Percentiles rank a stretch among this genome's conserved stretches.
These are phyloP conservation scores for Rhynchospora pubera DNA, from an alignment of 176 grass and related monocot species.

Conservation along the genomic window DNA sequence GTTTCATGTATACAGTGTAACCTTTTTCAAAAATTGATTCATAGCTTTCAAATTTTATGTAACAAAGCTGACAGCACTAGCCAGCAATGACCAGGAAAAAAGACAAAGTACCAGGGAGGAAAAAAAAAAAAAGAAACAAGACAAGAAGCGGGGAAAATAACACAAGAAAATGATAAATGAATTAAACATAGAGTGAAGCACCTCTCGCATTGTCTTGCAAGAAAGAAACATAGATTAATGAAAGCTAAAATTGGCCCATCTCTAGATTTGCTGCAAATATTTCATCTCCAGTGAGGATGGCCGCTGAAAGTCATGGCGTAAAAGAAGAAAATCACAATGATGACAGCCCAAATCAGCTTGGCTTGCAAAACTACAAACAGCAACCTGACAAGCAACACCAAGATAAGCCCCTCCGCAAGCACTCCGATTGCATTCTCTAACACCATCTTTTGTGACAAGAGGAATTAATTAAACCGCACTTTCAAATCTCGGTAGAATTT, in stretches of 20 bases:
- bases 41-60: background rate
- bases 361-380: conserved; percentile 64
- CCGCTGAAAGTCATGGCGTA: conserved; percentile 46
- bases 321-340: conserved; percentile 52
- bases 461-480: background rate
- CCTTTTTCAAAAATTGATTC: background rate
- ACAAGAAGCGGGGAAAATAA: background rate
- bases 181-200: background rate
- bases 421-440: conserved; percentile 51
- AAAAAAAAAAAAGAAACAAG: too few relatives aligned
- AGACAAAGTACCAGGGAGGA: too few relatives aligned
- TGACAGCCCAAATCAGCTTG: conserved; percentile 58
- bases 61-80: background rate
- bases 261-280: background rate
- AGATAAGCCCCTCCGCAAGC: conserved; percentile 51
- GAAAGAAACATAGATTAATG: background rate
- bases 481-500: background rate
- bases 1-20: background rate
- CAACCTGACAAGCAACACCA: conserved; percentile 72
- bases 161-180: background rate
- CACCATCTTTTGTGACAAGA: conserved; percentile 27
- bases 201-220: background rate
- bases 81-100: background rate
- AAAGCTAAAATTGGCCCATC: background rate
- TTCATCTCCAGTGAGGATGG: background rate